phyloP scores from a whole-genome alignment of 352 stramenopile genomes.

The Phytopythium boreale region DNA sequence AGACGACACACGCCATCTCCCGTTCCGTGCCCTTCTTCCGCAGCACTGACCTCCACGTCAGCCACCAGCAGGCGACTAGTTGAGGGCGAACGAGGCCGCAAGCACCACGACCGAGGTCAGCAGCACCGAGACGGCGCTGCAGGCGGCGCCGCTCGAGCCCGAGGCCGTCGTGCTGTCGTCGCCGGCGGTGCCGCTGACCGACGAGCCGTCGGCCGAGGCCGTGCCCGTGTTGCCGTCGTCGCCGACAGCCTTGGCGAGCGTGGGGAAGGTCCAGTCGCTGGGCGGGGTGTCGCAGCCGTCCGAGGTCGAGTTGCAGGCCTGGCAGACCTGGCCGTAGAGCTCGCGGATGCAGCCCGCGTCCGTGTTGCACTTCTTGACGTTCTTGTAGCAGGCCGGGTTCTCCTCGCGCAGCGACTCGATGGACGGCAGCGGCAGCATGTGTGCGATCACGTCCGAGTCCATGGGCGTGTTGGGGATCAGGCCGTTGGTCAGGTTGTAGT shows the following conservation, averaged over 20 bases:
- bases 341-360: slow-evolving; percentile 55
- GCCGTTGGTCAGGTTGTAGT: slow-evolving; percentile 49
- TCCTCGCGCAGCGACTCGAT: slow-evolving; percentile 36
- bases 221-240: slow-evolving; percentile 43
- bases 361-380: slow-evolving; percentile 54
- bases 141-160: background rate
- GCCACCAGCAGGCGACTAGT: background rate
- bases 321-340: slow-evolving; percentile 56
- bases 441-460: slow-evolving; percentile 13
- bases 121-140: background rate
- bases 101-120: background rate
- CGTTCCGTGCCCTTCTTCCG: background rate
- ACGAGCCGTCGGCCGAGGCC: slow-evolving; percentile 28
- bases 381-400: slow-evolving; percentile 69
- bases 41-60: background rate
- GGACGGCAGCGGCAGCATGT: slow-evolving; percentile 43
- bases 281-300: slow-evolving; percentile 33
- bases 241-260: slow-evolving; percentile 43
- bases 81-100: background rate
- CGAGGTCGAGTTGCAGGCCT: slow-evolving; percentile 41
- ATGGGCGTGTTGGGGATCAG: slow-evolving; percentile 31
- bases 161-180: background rate
- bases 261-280: slow-evolving; percentile 49
- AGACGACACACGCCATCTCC: too few relatives aligned
- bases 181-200: slow-evolving; percentile 16